Conservation (phyloP, 139 green algal species). For the Mesotaenium endlicherianum region DNA sequence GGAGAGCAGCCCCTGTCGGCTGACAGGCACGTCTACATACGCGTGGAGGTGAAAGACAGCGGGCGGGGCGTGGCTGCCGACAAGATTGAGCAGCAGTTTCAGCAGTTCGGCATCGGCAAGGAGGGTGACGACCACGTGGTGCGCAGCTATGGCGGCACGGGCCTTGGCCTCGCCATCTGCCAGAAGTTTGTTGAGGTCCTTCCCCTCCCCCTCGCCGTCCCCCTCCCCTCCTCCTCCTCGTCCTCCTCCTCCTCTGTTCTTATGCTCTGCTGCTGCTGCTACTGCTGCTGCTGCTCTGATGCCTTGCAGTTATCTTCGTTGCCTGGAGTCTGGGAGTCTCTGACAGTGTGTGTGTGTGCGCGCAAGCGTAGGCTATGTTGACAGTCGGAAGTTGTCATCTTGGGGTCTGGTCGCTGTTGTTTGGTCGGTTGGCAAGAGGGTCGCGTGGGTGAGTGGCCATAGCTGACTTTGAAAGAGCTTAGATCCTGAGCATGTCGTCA, state of each 20-base stretch:
- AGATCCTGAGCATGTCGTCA: no score
- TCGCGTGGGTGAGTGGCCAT: not conserved
- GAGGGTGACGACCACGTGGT: conserved; percentile 19
- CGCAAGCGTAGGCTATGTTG: no score
- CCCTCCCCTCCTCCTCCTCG: no score
- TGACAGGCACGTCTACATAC: conserved; percentile 1
- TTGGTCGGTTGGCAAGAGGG: not conserved
- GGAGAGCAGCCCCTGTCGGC: not conserved
- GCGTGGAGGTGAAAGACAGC: conserved; percentile 11
- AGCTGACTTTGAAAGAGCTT: not conserved
- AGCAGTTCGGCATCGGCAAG: not conserved
- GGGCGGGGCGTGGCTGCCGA: not conserved
- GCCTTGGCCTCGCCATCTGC: conserved; percentile 75
- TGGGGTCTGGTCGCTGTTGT: no score
- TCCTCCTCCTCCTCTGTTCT: no score
- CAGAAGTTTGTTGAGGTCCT: conserved; percentile 65
- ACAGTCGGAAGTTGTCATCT: no score
- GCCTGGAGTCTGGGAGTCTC: no score
- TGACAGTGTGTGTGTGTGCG: no score
- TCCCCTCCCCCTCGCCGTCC: not conserved
- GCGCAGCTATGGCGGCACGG: conserved; percentile 61
- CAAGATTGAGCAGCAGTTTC: not conserved
- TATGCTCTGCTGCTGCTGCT: no score
- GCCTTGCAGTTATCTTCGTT: no score
- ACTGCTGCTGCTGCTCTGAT: no score